A percentile compares a stretch with the other conserved stretches of the same genome.
Conservation (phyloP, 352 stramenopile genomes). For the Plasmopara viticola region DNA sequence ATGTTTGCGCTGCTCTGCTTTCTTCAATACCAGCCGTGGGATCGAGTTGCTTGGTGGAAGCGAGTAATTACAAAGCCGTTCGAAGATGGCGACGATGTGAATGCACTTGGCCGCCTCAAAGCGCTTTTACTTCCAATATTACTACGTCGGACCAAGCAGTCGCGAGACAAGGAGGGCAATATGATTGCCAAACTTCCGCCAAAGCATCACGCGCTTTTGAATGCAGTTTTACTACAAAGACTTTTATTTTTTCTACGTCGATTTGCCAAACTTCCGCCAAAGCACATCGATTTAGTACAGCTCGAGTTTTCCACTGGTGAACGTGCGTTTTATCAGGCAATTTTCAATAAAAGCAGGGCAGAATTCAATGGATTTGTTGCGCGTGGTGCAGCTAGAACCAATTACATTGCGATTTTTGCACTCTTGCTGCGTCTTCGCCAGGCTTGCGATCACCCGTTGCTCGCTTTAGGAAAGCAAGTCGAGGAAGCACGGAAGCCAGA, state of each 20-base stretch:
- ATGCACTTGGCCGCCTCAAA: constrained; percentile 55
- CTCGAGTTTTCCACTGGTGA: constrained; percentile 74
- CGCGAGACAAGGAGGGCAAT: constrained; percentile 52
- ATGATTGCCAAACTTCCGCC: constrained; percentile 64
- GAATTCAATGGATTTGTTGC: constrained; percentile 87
- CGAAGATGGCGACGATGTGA: constrained; percentile 57
- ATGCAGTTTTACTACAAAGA: too few relatives aligned
- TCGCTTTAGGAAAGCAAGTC: constrained; percentile 67
- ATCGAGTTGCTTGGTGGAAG: constrained; percentile 74
- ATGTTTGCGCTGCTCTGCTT: constrained; percentile 84
- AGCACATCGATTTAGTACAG: constrained; percentile 57
- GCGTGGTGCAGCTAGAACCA: constrained; percentile 59
- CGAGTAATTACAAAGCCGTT: constrained; percentile 74
- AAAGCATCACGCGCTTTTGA: too few relatives aligned
- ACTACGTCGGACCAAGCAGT: constrained; percentile 83
- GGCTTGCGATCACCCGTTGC: constrained; percentile 86
- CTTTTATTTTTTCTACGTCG: too few relatives aligned
- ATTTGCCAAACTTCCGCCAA: constrained; percentile 70
- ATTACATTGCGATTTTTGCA: constrained; percentile 87
- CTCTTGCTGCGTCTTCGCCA: constrained; percentile 83
- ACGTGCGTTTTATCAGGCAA: constrained; percentile 78
- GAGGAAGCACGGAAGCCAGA: constrained; percentile 32
- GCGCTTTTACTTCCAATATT: constrained; percentile 66
- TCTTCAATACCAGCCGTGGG: constrained; percentile 83
- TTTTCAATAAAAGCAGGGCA: constrained; percentile 78